Evolutionary conservation across 2,329 filamentous ascomycete genomes (phyloP).

Genomic region (Colletotrichum navitas): DNA sequence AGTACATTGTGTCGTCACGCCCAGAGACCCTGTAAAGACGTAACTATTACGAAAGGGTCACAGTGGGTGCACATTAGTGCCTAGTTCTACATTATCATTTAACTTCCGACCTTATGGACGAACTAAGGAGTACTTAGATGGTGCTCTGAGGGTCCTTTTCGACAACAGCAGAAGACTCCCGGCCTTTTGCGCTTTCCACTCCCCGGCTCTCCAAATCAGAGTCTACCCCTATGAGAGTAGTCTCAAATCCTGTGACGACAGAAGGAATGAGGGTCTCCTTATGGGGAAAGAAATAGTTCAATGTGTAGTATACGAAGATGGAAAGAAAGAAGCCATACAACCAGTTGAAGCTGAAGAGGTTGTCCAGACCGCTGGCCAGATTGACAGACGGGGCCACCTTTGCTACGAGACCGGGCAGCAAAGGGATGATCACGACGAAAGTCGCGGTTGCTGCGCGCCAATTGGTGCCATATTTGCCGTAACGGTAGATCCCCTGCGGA

Average conservation of each 20-base stretch:
- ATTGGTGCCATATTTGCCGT: slow-evolving; percentile 48
- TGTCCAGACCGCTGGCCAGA: slow-evolving; percentile 44
- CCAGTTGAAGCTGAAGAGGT: slow-evolving; percentile 50
- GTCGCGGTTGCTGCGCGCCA: slow-evolving; percentile 51
- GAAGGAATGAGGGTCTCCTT: slow-evolving; percentile 43
- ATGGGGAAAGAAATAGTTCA: slow-evolving; percentile 45
- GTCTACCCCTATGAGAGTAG: slow-evolving; percentile 38
- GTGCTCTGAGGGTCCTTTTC: background rate
- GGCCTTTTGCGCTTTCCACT: background rate
- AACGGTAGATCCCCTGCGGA: slow-evolving; percentile 56
- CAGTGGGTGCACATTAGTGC: background rate
- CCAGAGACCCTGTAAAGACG: too few relatives aligned
- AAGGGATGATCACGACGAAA: slow-evolving; percentile 46
- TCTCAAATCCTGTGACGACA: slow-evolving; percentile 41
- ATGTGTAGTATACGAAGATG: slow-evolving; percentile 43
- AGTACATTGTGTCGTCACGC: too few relatives aligned
- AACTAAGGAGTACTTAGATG: background rate
- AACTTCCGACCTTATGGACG: background rate
- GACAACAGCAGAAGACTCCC: background rate
- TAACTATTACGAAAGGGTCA: too few relatives aligned
- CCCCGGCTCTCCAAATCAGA: slow-evolving; percentile 31
- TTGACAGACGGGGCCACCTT: slow-evolving; percentile 46
- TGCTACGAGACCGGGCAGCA: slow-evolving; percentile 44
- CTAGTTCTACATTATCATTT: background rate
- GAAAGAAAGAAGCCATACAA: slow-evolving; percentile 48